Evolutionary conservation across 345 rosid genomes (phyloP).

Genomic region (Lenwebbia sp.): DNA sequence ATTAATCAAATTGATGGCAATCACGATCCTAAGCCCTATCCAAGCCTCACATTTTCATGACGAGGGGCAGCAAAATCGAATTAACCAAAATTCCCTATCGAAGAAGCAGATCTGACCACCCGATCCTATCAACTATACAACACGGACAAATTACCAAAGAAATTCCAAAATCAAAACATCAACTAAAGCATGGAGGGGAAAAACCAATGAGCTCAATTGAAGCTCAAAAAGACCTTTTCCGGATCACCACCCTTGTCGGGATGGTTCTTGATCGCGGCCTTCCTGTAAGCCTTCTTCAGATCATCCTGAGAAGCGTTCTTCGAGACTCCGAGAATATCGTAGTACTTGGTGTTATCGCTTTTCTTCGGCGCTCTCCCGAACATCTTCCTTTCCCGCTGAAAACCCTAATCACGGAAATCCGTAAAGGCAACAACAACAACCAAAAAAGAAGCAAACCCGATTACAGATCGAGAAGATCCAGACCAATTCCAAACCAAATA

Average conservation of each 20-base stretch:
- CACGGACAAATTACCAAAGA: background rate
- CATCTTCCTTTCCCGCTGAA: constrained; percentile 10
- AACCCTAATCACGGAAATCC: background rate
- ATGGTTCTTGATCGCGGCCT: constrained; percentile 46
- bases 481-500: background rate
- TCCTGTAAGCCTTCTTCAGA: constrained; percentile 42
- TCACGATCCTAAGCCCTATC: background rate
- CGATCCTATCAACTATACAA: background rate
- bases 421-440: background rate
- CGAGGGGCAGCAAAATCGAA: background rate
- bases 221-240: constrained; percentile 17
- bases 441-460: background rate
- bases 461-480: background rate
- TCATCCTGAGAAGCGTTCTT: constrained; percentile 35
- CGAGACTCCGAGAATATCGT: constrained; percentile 36
- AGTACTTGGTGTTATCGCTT: constrained; percentile 40
- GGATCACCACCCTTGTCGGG: constrained; percentile 56
- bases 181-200: background rate
- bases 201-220: background rate
- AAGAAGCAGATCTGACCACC: background rate
- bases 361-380: constrained; percentile 46
- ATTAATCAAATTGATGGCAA: background rate
- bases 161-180: background rate
- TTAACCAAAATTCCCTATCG: background rate
- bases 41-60: background rate